Evolutionary conservation across 208 protist genomes (phyloP).

Genomic region (Leishmania martiniquensis): DNA sequence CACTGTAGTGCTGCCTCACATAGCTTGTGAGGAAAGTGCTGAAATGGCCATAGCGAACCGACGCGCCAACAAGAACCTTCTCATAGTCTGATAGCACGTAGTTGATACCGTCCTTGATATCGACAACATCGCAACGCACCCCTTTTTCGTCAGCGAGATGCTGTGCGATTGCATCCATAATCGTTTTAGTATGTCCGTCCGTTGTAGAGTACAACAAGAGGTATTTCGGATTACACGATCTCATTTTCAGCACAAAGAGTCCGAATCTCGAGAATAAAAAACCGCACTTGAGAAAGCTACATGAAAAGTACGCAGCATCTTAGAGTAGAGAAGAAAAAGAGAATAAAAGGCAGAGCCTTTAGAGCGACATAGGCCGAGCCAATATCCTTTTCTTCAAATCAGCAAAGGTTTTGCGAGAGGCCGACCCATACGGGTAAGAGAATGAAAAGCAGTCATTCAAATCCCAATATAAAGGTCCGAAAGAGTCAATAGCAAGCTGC

Average conservation of each 20-base stretch:
- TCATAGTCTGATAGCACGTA: slow-evolving; percentile 16
- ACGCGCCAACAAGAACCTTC: slow-evolving; percentile 25
- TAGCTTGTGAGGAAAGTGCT: slow-evolving; percentile 6
- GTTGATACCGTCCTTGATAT: slow-evolving; percentile 5
- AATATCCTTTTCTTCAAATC: no score
- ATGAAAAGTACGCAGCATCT: not conserved
- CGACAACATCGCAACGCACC: slow-evolving; percentile 5
- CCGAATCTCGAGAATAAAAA: not conserved
- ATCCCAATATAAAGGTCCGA: no score
- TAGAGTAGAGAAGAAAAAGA: no score
- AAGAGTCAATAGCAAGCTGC: no score
- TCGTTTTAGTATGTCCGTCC: slow-evolving; percentile 25
- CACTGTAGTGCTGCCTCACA: slow-evolving; percentile 6
- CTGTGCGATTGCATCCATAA: slow-evolving; percentile 14
- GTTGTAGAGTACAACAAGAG: slow-evolving; percentile 26
- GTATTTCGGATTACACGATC: slow-evolving; percentile 4
- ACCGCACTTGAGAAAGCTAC: not conserved
- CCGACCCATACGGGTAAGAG: no score
- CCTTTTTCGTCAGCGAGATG: slow-evolving; percentile 1
- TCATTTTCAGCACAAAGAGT: not conserved
- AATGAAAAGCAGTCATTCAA: no score
- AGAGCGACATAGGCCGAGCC: no score
- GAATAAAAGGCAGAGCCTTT: no score
- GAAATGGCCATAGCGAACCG: slow-evolving; percentile 28
- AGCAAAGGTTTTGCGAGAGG: no score